phyloP scores from a whole-genome alignment of 2,329 filamentous ascomycete genomes.

The Botrytis medusae region DNA sequence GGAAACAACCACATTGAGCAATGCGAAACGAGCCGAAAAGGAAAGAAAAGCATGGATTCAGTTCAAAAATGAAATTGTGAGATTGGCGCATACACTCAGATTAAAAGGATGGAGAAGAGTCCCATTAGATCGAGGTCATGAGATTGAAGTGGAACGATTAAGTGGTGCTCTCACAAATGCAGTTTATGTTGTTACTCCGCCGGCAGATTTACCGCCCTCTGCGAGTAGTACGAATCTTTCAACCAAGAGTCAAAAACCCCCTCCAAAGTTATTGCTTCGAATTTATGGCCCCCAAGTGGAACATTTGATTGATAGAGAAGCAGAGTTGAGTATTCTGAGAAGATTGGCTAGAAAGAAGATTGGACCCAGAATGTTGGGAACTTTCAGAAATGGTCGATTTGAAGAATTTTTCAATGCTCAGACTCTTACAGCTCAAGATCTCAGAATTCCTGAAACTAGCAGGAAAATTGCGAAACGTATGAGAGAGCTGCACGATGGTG shows the following conservation, averaged over 20 bases:
- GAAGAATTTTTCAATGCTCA: constrained; percentile 90
- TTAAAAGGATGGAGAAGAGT: constrained; percentile 91
- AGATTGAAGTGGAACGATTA: constrained; percentile 69
- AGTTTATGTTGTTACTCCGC: constrained; percentile 90
- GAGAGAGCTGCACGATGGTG: constrained; percentile 91
- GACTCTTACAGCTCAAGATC: constrained; percentile 72
- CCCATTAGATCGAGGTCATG: constrained; percentile 66
- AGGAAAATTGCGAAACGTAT: constrained; percentile 96
- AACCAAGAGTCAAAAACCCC: constrained; percentile 32
- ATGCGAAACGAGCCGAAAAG: constrained; percentile 55
- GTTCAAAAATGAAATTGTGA: constrained; percentile 92
- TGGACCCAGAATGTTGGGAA: constrained; percentile 85
- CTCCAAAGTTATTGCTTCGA: constrained; percentile 74
- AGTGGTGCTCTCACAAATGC: constrained; percentile 95
- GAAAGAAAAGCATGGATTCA: constrained; percentile 75
- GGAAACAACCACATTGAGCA: constrained; percentile 44
- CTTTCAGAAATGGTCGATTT: constrained; percentile 91
- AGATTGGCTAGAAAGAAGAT: constrained; percentile 90
- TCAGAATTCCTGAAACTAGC: constrained; percentile 80
- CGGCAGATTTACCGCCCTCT: constrained; percentile 54
- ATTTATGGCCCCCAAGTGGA: constrained; percentile 95
- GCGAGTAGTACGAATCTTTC: constrained; percentile 39
- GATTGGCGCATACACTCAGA: constrained; percentile 81
- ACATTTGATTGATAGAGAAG: constrained; percentile 90
- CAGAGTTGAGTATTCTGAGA: constrained; percentile 81